Evolutionary conservation across 306 rosid genomes (phyloP), one percentile per base, ranked within the genome.

Genomic region (Notholithocarpus densiflorus): DNA sequence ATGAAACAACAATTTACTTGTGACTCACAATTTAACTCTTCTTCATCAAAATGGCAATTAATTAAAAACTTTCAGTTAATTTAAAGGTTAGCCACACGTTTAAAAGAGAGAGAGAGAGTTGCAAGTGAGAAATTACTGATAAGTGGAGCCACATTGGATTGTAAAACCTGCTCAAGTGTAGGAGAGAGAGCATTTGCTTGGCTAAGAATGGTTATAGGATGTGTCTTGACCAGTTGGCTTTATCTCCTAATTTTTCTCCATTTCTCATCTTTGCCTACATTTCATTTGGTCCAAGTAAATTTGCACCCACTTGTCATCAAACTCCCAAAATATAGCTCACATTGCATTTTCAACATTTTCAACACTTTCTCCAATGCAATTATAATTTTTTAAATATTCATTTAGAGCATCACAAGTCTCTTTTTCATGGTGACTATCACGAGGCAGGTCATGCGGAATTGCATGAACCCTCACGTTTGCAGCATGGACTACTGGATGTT

Each of bases 121-220:
- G 52, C 66, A 68, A 77, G 89, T 77, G 74, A 79, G 76, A 77
- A 82, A 80, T 71, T 76, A 82, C 55, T 86, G 56, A 70, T 43
- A 56, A 82, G 86, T 82, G 82, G 85, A 77, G 80, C 60, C 80
- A 80, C 78, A 77, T 80, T 72, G 19, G 81, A 66, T 78, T 70
- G 74, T 57, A 82, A 75, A 89, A 78, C 80, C 76, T 73, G 86
- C 78, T 79, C 62, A 40, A 79, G 75, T 78, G 70, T 57, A 13
- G 72, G 40, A 75, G 71, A 48, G 56, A 75, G 62, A 76, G 76
- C 65, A 79, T 59, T 75, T 87, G 82, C 78, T 76, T 83, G 97
- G 97, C 54, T 17, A 3, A 74, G 89, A 89, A 89, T 76, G 77
- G 81, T 66, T 78, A 14, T 88, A 88, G 97, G 83, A 34, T 70